Percentiles rank a stretch among this genome's conserved stretches.
These are phyloP conservation scores for Euphorbia pulcherrima DNA, from an alignment of 345 rosid species.

Conservation along the genomic window DNA sequence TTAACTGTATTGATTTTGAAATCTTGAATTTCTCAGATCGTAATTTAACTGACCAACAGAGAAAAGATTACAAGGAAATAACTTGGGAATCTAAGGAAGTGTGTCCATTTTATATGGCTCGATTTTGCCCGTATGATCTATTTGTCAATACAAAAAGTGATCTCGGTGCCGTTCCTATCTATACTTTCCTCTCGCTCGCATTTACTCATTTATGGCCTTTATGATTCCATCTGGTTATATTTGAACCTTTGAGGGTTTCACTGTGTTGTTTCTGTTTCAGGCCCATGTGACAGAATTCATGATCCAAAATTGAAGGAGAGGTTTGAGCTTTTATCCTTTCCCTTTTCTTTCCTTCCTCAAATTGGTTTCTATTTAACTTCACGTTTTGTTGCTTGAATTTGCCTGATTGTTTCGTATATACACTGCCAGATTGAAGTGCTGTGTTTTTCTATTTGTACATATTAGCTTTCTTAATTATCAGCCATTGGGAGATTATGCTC, in stretches of 20 bases:
- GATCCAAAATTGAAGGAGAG: slow-evolving; percentile 93
- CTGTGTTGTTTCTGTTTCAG: slow-evolving; percentile 37
- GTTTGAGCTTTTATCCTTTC: slow-evolving; percentile 31
- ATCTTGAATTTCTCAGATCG: slow-evolving; percentile 49
- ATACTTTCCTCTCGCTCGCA: neutral
- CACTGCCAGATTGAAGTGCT: neutral
- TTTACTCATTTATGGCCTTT: neutral
- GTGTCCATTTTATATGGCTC: slow-evolving; percentile 87
- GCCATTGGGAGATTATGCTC: neutral
- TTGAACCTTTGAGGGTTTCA: neutral
- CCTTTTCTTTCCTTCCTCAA: neutral
- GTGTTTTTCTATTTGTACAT: neutral
- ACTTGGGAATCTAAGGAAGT: slow-evolving; percentile 96
- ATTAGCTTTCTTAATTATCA: neutral
- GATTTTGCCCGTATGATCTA: slow-evolving; percentile 97
- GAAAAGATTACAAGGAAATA: slow-evolving; percentile 72
- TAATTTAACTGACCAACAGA: slow-evolving; percentile 82
- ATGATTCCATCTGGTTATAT: neutral
- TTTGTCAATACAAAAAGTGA: slow-evolving; percentile 96
- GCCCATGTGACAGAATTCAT: slow-evolving; percentile 84
- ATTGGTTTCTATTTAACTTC: neutral
- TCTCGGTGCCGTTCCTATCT: slow-evolving; percentile 57
- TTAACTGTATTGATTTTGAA: neutral
- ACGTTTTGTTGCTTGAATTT: neutral
- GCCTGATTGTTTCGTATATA: neutral